phyloP scores from a whole-genome alignment of 129 eudicot species.

The sunflower (Helianthus annuus) region HanXRQr2.0-SUNRISE NC_035433.2:32250233-32250732 shows the following conservation, averaged over 20 bases:
- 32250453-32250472: slow-evolving; percentile 64
- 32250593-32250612: slow-evolving; percentile 57
- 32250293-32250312: slow-evolving; percentile 47
- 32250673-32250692: slow-evolving; percentile 62
- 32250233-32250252: slow-evolving; percentile 34
- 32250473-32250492: slow-evolving; percentile 40
- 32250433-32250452: slow-evolving; percentile 49
- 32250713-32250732: slow-evolving; percentile 46
- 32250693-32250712: slow-evolving; percentile 63
- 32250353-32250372: slow-evolving; percentile 31
- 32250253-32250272: slow-evolving; percentile 49
- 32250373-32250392: slow-evolving; percentile 45
- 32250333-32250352: slow-evolving; percentile 53
- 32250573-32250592: slow-evolving; percentile 75
- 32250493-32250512: slow-evolving; percentile 47
- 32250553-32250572: slow-evolving; percentile 74
- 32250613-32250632: slow-evolving; percentile 60
- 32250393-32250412: slow-evolving; percentile 42
- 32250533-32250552: slow-evolving; percentile 56
- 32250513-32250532: slow-evolving; percentile 63
- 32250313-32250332: slow-evolving; percentile 51
- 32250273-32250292: slow-evolving; percentile 41
- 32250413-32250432: slow-evolving; percentile 49
- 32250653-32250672: slow-evolving; percentile 59
- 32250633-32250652: slow-evolving; percentile 68